phyloP scores from a whole-genome alignment of 2,329 filamentous ascomycete genomes.

The Pyrenophora tritici-repentis region DNA sequence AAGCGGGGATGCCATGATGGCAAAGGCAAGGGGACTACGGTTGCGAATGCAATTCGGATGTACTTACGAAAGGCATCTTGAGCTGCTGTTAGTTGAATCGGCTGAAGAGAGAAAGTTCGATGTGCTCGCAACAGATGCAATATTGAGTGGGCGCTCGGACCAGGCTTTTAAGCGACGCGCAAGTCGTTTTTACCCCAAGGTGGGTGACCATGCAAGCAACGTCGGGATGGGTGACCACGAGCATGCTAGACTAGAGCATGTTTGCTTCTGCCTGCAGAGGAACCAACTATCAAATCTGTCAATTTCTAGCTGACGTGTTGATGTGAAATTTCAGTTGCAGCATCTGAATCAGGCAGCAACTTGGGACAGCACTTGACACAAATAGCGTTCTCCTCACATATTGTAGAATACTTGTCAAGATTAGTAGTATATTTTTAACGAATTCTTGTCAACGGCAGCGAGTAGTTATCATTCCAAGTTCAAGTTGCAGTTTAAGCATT shows the following conservation, averaged over 20 bases:
- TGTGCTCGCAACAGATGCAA: conserved; percentile 10
- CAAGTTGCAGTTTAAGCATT: conserved; percentile 11
- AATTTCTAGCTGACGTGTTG: no score
- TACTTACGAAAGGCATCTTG: conserved; percentile 58
- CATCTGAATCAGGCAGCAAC: no score
- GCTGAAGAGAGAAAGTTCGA: conserved; percentile 32
- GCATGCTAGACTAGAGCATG: not conserved
- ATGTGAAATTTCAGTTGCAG: no score
- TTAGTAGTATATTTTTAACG: no score
- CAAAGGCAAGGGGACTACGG: conserved; percentile 15
- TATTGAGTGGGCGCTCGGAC: conserved; percentile 18
- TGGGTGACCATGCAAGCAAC: conserved; percentile 13
- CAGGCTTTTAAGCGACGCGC: conserved; percentile 18
- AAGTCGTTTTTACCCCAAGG: conserved; percentile 15
- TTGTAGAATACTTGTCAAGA: no score
- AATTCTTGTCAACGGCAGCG: no score
- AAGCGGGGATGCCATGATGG: conserved; percentile 34
- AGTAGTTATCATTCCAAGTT: not conserved
- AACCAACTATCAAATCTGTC: no score
- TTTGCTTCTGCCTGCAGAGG: no score
- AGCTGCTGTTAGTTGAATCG: conserved; percentile 37
- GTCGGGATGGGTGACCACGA: conserved; percentile 8
- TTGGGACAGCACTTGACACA: no score
- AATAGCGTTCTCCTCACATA: no score
- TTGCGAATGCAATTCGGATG: conserved; percentile 25